Evolutionary conservation across 208 protist genomes (phyloP).

Genomic region (Leishmania guyanensis): DNA sequence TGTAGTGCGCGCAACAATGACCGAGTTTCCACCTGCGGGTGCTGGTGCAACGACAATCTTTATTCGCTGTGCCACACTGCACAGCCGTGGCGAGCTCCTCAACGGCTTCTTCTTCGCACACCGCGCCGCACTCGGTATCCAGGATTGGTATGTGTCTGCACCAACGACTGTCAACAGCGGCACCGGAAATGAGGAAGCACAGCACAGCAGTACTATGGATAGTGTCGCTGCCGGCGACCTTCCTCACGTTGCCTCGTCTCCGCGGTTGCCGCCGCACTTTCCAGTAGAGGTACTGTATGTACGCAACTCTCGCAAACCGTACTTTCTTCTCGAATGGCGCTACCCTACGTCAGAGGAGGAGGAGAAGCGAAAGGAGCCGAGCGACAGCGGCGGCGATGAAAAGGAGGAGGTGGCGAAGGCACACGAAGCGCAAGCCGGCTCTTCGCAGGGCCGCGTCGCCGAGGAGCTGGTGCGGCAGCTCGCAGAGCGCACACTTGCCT

Average conservation of each 20-base stretch:
- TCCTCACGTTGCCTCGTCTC: constrained; percentile 1
- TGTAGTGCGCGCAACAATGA: constrained; percentile 5
- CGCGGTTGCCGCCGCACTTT: constrained; percentile 39
- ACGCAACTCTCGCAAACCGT: constrained; percentile 69
- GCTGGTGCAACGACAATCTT: constrained; percentile 48
- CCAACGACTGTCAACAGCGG: too few species aligned
- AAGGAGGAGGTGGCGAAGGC: constrained; percentile 2
- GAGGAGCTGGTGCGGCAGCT: constrained; percentile 13
- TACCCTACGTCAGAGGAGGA: constrained; percentile 46
- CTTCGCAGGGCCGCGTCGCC: constrained; percentile 11
- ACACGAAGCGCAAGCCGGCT: neutral
- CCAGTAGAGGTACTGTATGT: constrained; percentile 80
- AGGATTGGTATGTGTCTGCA: constrained; percentile 38
- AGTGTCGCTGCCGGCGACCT: neutral
- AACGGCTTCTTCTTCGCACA: constrained; percentile 73
- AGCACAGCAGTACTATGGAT: neutral
- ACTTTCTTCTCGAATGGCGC: constrained; percentile 82
- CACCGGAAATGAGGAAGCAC: neutral
- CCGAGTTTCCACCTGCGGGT: neutral
- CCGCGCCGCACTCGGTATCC: constrained; percentile 41
- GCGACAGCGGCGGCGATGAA: neutral
- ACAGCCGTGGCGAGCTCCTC: constrained; percentile 68
- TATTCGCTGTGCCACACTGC: constrained; percentile 59
- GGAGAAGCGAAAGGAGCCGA: constrained; percentile 20
- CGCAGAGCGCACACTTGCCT: constrained; percentile 25